Evolutionary conservation across 2,329 filamentous ascomycete genomes (phyloP), one percentile per base, ranked within the genome.

Genomic region (Scortechinia acanthostroma): DNA sequence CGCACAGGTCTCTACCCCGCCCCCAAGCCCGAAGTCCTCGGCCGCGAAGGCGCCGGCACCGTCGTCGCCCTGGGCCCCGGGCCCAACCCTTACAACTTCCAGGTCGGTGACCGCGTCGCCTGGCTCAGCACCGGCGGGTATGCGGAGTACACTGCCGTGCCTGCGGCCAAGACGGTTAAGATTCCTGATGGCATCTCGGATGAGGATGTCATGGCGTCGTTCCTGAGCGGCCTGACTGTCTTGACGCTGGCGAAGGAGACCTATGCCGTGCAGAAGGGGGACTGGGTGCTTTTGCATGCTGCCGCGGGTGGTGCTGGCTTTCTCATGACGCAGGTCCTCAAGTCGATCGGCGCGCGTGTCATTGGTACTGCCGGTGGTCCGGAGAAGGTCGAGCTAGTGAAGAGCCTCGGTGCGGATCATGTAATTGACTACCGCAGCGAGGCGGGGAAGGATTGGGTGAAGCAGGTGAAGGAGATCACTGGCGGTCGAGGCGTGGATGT

Each of bases 201-300:
- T 1, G 77, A 86, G 42, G 65, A 77, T 4, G 86, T 80, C 4
- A 81, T 84, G 25, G 87, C 87, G 0, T 70, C 77, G 0, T 65
- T 88, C n/a, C 68, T 95, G 6, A 91, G 94, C 60, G 90, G 88
- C 1, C 69, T 95, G 28, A 95, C 90, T 2, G 88, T 89, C 0
- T 71, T 93, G 53, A 87, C 88, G 0, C 72, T 95, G 22, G 77
- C 89, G 48, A 78, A 83, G 46, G 89, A 95, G 60, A 78, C 86
- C 3, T 72, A 85, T 51, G 56, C 70, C 1, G 87, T 91, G 4
- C 71, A 88, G 59, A 73, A 78, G 51, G 87, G 83, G 1, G 88
- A 94, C 53, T 93, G 86, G 81, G 74, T 89, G 0, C 76, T 95
- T 2, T 80, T 95, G 15, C 88, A 93, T 54, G 90, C 90, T 0